Percentiles rank a stretch among this genome's conserved stretches.
Conservation (phyloP, 2,329 filamentous ascomycete genomes). For the Penicillium sp. region DNA sequence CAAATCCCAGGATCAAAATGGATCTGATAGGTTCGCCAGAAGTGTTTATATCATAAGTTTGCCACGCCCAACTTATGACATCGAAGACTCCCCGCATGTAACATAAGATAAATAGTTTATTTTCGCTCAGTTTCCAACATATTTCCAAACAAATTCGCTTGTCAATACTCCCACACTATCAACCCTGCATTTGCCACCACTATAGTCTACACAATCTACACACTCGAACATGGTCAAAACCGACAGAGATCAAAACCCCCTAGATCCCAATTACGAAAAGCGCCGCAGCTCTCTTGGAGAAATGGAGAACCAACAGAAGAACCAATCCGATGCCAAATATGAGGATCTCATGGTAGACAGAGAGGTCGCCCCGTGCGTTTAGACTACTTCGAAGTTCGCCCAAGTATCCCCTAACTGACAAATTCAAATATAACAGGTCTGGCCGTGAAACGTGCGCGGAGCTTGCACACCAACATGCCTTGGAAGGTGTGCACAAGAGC, state of each 20-base stretch:
- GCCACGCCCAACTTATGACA: constrained; percentile 12
- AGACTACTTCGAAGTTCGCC: no score
- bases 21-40: neutral
- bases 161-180: neutral
- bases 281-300: constrained; percentile 11
- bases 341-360: constrained; percentile 10
- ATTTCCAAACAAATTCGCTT: neutral
- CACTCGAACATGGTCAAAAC: constrained; percentile 15
- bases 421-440: constrained; percentile 7
- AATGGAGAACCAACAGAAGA: neutral
- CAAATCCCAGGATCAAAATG: neutral
- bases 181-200: neutral
- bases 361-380: constrained; percentile 20
- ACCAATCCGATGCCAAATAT: constrained; percentile 5
- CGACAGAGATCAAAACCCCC: constrained; percentile 14
- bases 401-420: neutral
- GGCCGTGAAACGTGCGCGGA: constrained; percentile 17
- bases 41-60: constrained; percentile 20
- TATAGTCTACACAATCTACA: neutral
- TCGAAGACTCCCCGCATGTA: constrained; percentile 13
- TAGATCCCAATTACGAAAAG: constrained; percentile 16
- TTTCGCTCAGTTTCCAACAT: neutral
- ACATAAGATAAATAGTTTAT: neutral
- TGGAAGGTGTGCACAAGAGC: constrained; percentile 15
- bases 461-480: constrained; percentile 20